Evolutionary conservation across 2,329 filamentous ascomycete species (phyloP), one percentile per base, ranked within the genome.

Genomic region (Didymella segeticola): DNA sequence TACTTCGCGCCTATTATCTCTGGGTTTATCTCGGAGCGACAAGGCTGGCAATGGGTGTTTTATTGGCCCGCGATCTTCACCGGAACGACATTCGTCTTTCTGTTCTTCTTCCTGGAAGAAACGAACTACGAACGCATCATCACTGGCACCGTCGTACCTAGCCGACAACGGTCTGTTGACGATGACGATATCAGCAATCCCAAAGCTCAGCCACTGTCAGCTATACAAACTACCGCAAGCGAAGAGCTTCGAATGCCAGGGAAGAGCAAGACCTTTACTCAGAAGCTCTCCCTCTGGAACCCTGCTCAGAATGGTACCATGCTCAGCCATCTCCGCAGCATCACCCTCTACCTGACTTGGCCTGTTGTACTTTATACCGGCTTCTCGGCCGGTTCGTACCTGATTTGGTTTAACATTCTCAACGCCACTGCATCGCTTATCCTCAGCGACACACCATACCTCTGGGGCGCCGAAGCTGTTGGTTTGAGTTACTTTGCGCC

Each of bases 91-190:
- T 80, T 82, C 30, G 61, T 86, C 15, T 77, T 84, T 57, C 69
- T 82, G 1, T 85, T 84, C 71, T 82, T 86, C 61, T 80, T 82
- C 66, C 80, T 85, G 76, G 84, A 86, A 67, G 84, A 86, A 67
- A 85, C 84, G 5, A 86, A 83, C 64, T 85, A 80, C 56, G 61
- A 75, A 43, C 77, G 80, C 5, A 49, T 66, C 5, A 74, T 72
- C 8, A 54, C 60, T 4, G 61, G 62, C 14, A 52, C 57, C 2
- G 30, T 50, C 4, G 30, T 31, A 17, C 43, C 43, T 1, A 7
- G 22, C 17, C 26, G 9, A 8, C 30, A 23, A 31, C 6, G 11
- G 2, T 14, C 19, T n/a, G 20, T 34, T 8, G 43, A 38, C 11
- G 31, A 47, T 12, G 50, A 43, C 11, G 9, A 47, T 7, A 20